These are phyloP conservation scores for Haplographium delicatum DNA, from an alignment of 495 filamentous ascomycete genomes.

Conservation along the genomic window DNA sequence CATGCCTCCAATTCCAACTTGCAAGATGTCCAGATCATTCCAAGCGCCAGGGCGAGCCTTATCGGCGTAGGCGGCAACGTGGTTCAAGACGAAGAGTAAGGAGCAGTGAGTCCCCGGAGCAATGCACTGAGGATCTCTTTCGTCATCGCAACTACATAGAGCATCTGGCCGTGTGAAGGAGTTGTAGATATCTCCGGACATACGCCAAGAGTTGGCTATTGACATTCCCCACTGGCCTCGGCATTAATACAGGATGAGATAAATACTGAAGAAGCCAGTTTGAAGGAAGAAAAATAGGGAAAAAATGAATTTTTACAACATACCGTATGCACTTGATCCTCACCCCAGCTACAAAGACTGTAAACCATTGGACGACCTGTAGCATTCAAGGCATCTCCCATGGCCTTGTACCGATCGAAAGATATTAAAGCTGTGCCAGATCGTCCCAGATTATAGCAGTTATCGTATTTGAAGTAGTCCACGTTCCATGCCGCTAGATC, in stretches of 20 bases:
- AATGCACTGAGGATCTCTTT: slow-evolving; percentile 35
- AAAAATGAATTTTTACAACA: too few relatives aligned
- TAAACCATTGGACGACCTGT: slow-evolving; percentile 20
- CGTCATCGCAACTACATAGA: slow-evolving; percentile 31
- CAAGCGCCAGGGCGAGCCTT: slow-evolving; percentile 34
- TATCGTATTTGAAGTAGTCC: slow-evolving; percentile 47
- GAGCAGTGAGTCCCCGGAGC: slow-evolving; percentile 48
- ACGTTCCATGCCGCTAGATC: slow-evolving; percentile 40
- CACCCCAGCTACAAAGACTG: slow-evolving; percentile 33
- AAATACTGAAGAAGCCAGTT: too few relatives aligned
- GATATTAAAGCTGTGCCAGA: slow-evolving; percentile 39
- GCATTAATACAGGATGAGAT: too few relatives aligned
- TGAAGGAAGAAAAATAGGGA: too few relatives aligned
- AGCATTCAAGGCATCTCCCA: slow-evolving; percentile 27
- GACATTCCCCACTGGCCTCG: slow-evolving; percentile 38
- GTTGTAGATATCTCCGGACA: slow-evolving; percentile 43
- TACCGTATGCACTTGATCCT: slow-evolving; percentile 31
- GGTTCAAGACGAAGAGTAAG: slow-evolving; percentile 44
- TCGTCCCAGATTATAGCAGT: slow-evolving; percentile 43
- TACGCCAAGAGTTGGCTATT: slow-evolving; percentile 49
- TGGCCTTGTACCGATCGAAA: slow-evolving; percentile 30
- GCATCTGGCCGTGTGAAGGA: slow-evolving; percentile 22
- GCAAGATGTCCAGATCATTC: slow-evolving; percentile 45
- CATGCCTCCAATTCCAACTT: slow-evolving; percentile 35
- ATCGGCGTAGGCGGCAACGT: slow-evolving; percentile 33